Conservation (phyloP, 768 basidiomycete species). For the Boletus insuetus region DNA sequence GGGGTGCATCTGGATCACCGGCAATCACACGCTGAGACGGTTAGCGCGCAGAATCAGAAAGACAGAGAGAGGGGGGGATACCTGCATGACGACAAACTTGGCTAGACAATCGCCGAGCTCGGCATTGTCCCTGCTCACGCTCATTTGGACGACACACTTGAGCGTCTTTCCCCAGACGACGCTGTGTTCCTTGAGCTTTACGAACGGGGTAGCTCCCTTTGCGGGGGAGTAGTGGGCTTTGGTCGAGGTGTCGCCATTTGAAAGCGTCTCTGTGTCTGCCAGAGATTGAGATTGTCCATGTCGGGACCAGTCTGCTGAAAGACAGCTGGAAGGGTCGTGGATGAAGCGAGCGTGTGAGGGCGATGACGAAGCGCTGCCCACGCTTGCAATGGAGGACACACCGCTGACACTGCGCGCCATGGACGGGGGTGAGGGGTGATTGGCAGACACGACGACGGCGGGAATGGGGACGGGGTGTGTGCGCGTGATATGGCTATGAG, state of each 20-base stretch:
- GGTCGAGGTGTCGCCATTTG: not conserved
- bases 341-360: constrained; percentile 4
- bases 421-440: constrained; percentile 10
- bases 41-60: not conserved
- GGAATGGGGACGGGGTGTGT: constrained; percentile 18
- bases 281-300: constrained; percentile 2
- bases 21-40: constrained; percentile 48
- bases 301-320: constrained; percentile 28
- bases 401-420: constrained; percentile 20
- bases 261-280: not conserved
- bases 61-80: constrained; percentile 10
- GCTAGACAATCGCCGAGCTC: constrained; percentile 55
- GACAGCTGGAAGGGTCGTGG: constrained; percentile 15
- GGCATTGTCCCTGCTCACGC: constrained; percentile 50
- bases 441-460: constrained; percentile 27
- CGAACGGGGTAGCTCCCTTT: constrained; percentile 60
- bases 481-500: not conserved
- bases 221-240: constrained; percentile 34
- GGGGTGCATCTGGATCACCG: constrained; percentile 53
- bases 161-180: constrained; percentile 61
- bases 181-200: constrained; percentile 60
- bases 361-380: constrained; percentile 21
- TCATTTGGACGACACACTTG: constrained; percentile 55
- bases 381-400: constrained; percentile 20
- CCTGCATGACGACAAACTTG: constrained; percentile 64